Conservation (phyloP, 352 stramenopile species). For the Pythium biforme region DNA sequence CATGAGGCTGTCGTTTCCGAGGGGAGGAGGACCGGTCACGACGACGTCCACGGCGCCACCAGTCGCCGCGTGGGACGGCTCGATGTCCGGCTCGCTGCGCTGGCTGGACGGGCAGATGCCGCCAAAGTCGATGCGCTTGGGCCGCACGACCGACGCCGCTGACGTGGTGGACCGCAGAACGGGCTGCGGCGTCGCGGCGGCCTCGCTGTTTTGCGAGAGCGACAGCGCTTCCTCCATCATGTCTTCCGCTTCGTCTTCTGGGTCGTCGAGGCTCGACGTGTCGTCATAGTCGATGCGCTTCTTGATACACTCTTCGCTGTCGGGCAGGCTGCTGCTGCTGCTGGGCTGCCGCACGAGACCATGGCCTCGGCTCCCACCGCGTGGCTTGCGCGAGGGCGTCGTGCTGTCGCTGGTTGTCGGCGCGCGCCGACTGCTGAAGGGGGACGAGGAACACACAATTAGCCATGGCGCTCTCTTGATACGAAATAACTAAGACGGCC, state of each 20-base stretch:
- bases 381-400: background rate
- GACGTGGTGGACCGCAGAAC: background rate
- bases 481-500: background rate
- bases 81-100: conserved; percentile 65
- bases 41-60: background rate
- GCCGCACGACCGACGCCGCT: conserved; percentile 28
- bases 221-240: conserved; percentile 31
- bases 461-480: too few relatives aligned
- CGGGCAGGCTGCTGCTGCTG: conserved; percentile 22
- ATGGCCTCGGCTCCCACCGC: conserved; percentile 7
- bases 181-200: conserved; percentile 8
- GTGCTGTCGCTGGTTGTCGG: background rate
- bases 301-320: conserved; percentile 40
- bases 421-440: background rate
- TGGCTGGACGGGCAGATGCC: conserved; percentile 52
- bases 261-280: conserved; percentile 30
- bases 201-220: conserved; percentile 46
- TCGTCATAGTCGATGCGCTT: conserved; percentile 82
- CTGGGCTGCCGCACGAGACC: background rate
- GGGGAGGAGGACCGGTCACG: background rate
- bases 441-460: too few relatives aligned
- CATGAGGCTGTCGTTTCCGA: background rate
- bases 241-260: conserved; percentile 35
- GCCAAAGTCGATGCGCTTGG: conserved; percentile 80
- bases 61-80: conserved; percentile 30